Conservation (phyloP, 495 filamentous ascomycete species). For the Neurospora terricola region DNA sequence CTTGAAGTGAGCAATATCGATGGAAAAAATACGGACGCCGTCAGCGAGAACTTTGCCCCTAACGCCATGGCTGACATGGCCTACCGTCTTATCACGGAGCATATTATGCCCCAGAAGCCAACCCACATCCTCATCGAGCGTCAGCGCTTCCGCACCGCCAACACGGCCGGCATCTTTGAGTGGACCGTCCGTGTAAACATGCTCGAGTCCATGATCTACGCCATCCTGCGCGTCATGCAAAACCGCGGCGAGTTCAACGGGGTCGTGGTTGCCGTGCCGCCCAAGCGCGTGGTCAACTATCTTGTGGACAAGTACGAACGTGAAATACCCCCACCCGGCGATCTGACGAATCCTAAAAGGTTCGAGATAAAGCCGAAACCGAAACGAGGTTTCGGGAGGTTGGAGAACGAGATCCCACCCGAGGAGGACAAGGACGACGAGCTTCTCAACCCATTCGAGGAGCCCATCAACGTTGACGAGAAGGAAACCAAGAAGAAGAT, state of each 20-base stretch:
- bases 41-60: conserved; percentile 44
- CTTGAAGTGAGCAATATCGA: not conserved
- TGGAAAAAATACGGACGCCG: not conserved
- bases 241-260: conserved; percentile 31
- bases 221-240: conserved; percentile 51
- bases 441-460: not conserved
- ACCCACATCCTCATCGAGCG: conserved; percentile 79
- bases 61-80: conserved; percentile 49
- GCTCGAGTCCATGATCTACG: conserved; percentile 82
- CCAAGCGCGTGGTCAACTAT: conserved; percentile 30
- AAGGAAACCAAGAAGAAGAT: conserved; percentile 3
- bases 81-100: conserved; percentile 45
- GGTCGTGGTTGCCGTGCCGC: conserved; percentile 24
- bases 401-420: not conserved
- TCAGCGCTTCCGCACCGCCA: conserved; percentile 70
- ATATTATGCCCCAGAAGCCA: conserved; percentile 44
- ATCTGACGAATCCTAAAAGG: not conserved
- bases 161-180: conserved; percentile 58
- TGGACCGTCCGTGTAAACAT: conserved; percentile 90
- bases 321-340: not conserved
- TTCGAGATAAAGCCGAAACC: not conserved
- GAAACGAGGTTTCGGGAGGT: not conserved
- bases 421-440: not conserved
- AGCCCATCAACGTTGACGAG: not conserved
- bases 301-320: conserved; percentile 29